Base-by-base conservation (phyloP, 805 yeast genomes). In the Barnettozyma botsteinii region DNA sequence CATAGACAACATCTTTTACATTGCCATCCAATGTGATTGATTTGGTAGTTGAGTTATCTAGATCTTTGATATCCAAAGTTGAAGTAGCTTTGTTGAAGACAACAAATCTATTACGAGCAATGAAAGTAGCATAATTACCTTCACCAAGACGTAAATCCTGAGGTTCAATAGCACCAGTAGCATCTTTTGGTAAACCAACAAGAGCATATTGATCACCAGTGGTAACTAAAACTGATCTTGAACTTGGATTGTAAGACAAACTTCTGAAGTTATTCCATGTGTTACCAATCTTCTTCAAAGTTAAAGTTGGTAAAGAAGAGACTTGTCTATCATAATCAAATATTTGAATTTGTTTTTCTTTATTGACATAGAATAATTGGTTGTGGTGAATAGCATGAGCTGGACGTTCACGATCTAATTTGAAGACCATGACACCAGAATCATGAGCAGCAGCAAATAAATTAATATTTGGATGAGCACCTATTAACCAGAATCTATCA, bases 371-470 rank as follows among this genome's bases (percentile, higher is more conserved):
- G 46, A 75, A 75, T 52, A 93, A 63, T 53, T 74, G 79, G 63
- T 85, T 85, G 59, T 85, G 93, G 65, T 72, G 74, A 25, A 77
- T 56, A 5, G 85, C 63, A 53, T 77, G 75, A n/a, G 96, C 95
- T 12, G 98, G 98, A 62, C 98, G 81, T 70, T 93, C 99, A 61
- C 98, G 84, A 62, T 87, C 96, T 46, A 93, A 73, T 67, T 93
- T 93, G 76, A 93, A 94, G 36, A 93, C 95, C 95, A 89, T 89
- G 23, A 88, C 94, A 61, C 99, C 99, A 13, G 88, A 74, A 64
- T 94, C 98, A 65, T 91, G 98, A 54, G 95, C 91, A 23, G 96
- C 83, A 41, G 96, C 98, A 67, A 93, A 88, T 56, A 93, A 72
- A 62, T 93, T 93, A 63, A 91, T 82, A 33, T 72, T 68, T 45